Percentiles rank a stretch among this genome's conserved stretches.
These are phyloP conservation scores for Harrya chromipes DNA, from an alignment of 768 basidiomycete species.

Conservation along the genomic window DNA sequence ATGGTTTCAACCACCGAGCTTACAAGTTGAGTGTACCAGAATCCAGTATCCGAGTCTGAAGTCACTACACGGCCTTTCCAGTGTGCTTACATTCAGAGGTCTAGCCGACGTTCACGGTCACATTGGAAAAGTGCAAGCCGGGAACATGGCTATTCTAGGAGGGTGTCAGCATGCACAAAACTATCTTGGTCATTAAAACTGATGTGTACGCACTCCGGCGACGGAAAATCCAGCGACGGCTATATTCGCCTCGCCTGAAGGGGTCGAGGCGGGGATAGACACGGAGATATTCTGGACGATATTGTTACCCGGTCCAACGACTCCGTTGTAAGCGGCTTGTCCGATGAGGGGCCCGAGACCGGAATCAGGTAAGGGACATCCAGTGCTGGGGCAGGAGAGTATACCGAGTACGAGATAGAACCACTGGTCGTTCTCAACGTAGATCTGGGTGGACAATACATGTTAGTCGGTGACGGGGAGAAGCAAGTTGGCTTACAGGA, in stretches of 20 bases:
- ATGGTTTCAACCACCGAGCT: too few species aligned
- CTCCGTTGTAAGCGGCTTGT: not conserved
- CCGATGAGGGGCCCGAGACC: not conserved
- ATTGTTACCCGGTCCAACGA: not conserved
- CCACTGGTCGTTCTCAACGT: not conserved
- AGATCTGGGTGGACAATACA: not conserved
- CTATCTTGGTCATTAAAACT: too few species aligned
- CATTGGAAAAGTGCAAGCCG: not conserved
- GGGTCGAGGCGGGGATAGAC: not conserved
- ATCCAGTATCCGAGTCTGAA: too few species aligned
- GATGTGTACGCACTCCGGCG: not conserved
- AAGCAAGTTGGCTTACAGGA: not conserved
- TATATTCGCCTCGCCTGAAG: not conserved
- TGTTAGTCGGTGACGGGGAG: not conserved
- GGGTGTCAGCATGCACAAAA: too few species aligned
- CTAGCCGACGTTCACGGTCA: conserved; percentile 1
- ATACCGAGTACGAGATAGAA: not conserved
- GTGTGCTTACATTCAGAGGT: too few species aligned
- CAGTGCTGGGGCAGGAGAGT: not conserved
- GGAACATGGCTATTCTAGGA: not conserved
- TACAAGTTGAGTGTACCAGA: too few species aligned
- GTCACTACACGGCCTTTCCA: too few species aligned
- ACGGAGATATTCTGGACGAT: not conserved
- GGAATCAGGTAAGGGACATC: not conserved
- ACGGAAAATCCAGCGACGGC: not conserved